Evolutionary conservation across 2,329 filamentous ascomycete species (phyloP), one percentile per base, ranked within the genome.

Genomic region (Parascedosporium putredinis): DNA sequence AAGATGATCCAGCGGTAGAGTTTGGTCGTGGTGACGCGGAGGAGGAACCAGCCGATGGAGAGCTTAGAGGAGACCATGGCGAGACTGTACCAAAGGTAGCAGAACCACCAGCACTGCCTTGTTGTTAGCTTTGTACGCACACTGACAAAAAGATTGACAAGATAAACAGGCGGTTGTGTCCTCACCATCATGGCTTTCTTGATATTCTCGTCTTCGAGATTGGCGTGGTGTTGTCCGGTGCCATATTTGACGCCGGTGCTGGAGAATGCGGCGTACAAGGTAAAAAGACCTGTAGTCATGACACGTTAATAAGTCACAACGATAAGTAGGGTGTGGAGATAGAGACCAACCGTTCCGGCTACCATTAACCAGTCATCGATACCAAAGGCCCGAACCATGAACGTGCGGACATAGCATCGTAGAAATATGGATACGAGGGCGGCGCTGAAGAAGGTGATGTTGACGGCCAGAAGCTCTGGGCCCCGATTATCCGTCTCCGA

Each of bases 41-140:
- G 59, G 18, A 72, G 60, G 48, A 71, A 68, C 50, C 59, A 63
- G n/a, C 62, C 66, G 54, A 72, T 70, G 25, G 68, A 71, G n/a
- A 69, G 57, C 51, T 71, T 72, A 48, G 63, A 64, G 8, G 60
- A 50, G 18, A 67, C 60, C 64, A 67, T 67, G 18, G 60, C 56
- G 25, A 62, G 36, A 42, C 59, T 61, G 55, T 66, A 68, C 59
- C 60, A 63, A n/a, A 67, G 52, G 45, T 66, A 67, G 54, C 65
- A 67, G 51, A 61, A 62, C 64, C 64, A 67, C 64, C 64, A 67
- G 38, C 55, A 64, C 58, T 64, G 16, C 34, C 12, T 42, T n/a
- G n/a, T n/a, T n/a, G n/a, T n/a, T n/a, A n/a, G n/a, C n/a, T n/a
- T n/a, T n/a, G n/a, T n/a, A n/a, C n/a, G n/a, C n/a, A n/a, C n/a